phyloP scores from a whole-genome alignment of 1,284 basidiomycete species.

The Cystobasidium slooffiae region DNA sequence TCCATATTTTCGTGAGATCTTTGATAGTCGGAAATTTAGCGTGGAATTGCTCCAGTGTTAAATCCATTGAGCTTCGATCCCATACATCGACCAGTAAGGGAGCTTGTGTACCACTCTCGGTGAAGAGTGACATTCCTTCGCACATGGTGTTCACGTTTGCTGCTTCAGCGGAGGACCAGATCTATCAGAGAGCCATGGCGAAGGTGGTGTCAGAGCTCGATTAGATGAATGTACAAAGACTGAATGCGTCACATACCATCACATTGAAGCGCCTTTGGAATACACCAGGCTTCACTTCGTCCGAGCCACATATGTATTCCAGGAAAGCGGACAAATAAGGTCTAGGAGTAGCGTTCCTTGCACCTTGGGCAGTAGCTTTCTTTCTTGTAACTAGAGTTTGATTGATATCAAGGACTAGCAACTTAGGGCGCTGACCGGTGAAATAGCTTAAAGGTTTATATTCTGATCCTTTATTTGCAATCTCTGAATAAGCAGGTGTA shows the following conservation, averaged over 20 bases:
- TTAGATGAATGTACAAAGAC: not conserved
- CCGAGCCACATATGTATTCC: constrained; percentile 30
- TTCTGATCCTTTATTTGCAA: not conserved
- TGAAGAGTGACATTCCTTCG: constrained; percentile 25
- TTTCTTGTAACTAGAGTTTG: constrained; percentile 30
- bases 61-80: constrained; percentile 37
- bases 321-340: constrained; percentile 38
- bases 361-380: constrained; percentile 25
- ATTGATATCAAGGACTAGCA: constrained; percentile 38
- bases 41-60: constrained; percentile 23
- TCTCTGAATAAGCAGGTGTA: not conserved
- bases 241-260: constrained; percentile 18
- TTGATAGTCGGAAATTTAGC: constrained; percentile 36
- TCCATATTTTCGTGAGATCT: constrained; percentile 37
- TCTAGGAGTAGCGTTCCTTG: constrained; percentile 26
- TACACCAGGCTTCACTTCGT: constrained; percentile 25
- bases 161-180: constrained; percentile 40
- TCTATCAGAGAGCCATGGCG: not conserved
- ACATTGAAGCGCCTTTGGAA: constrained; percentile 33
- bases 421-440: constrained; percentile 19
- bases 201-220: not conserved
- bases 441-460: not conserved
- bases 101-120: constrained; percentile 12
- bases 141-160: constrained; percentile 33
- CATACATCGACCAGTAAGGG: constrained; percentile 28